Percentiles rank a stretch among this genome's conserved stretches.
phyloP scores from a whole-genome alignment of 352 stramenopile genomes.

The Phytopythium delawarense region DNA sequence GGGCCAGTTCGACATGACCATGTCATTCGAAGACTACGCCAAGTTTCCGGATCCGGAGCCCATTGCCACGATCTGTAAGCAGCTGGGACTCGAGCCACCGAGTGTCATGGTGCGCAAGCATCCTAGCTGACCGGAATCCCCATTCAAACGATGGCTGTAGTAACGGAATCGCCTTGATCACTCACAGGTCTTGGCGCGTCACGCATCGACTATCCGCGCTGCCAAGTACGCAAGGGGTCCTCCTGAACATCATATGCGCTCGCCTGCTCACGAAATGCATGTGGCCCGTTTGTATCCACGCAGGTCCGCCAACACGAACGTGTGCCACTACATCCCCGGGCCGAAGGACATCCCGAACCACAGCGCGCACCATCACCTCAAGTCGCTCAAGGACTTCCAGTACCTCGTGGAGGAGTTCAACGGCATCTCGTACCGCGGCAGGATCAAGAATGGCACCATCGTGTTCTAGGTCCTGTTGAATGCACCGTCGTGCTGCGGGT shows the following conservation, averaged over 20 bases:
- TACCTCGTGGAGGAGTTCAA: conserved; percentile 74
- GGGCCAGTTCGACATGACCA: conserved; percentile 57
- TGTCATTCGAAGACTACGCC: conserved; percentile 34
- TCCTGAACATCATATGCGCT: background rate
- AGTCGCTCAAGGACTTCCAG: conserved; percentile 53
- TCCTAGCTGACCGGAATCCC: background rate
- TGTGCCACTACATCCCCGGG: conserved; percentile 63
- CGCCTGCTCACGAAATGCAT: background rate
- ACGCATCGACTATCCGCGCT: conserved; percentile 49
- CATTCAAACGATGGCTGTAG: background rate
- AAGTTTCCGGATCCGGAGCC: conserved; percentile 47
- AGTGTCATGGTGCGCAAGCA: conserved; percentile 39
- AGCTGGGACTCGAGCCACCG: conserved; percentile 40
- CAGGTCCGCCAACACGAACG: conserved; percentile 50
- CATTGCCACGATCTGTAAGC: conserved; percentile 43
- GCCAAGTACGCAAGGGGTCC: conserved; percentile 38
- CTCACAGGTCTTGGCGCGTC: conserved; percentile 35
- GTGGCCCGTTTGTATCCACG: background rate
- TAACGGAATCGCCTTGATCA: background rate
- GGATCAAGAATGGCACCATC: conserved; percentile 34
- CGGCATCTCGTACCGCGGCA: conserved; percentile 63
- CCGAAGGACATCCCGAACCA: conserved; percentile 70
- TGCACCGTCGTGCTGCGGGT: no score
- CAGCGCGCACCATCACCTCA: conserved; percentile 67
- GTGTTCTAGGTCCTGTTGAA: conserved; percentile 18